Evolutionary conservation across 495 filamentous ascomycete species (phyloP).

Genomic region (Lasiosphaeria ovina): DNA sequence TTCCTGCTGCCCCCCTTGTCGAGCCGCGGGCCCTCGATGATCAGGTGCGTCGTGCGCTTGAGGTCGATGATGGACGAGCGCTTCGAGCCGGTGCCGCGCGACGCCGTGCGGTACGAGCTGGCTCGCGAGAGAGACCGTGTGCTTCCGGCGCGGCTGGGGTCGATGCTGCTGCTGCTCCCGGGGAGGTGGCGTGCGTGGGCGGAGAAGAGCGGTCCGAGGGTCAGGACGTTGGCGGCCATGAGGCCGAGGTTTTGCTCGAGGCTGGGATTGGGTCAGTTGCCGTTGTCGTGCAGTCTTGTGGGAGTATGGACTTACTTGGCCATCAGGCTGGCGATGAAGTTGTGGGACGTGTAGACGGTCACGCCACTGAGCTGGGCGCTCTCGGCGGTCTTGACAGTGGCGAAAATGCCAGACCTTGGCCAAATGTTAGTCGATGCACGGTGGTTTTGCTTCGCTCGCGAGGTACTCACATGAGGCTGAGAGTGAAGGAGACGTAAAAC

Average conservation of each 20-base stretch:
- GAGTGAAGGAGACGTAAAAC: conserved; percentile 28
- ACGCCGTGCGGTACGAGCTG: not conserved
- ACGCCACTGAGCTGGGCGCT: conserved; percentile 23
- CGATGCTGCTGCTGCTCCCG: conserved; percentile 8
- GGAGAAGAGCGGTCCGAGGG: conserved; percentile 35
- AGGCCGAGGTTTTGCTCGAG: conserved; percentile 40
- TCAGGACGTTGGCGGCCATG: conserved; percentile 35
- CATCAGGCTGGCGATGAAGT: conserved; percentile 32
- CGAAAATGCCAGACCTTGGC: conserved; percentile 31
- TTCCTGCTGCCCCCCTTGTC: not conserved
- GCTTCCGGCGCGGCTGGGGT: conserved; percentile 14
- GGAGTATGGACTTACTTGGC: conserved; percentile 26
- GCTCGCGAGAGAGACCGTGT: conserved; percentile 19
- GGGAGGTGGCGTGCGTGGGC: conserved; percentile 12
- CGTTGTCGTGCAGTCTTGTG: not conserved
- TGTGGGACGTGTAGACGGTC: conserved; percentile 27
- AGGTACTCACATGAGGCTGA: conserved; percentile 29
- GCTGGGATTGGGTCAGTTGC: conserved; percentile 10
- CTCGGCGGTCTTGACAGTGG: conserved; percentile 35
- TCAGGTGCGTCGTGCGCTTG: conserved; percentile 22
- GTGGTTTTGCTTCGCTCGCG: too few relatives aligned
- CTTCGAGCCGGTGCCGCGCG: conserved; percentile 7
- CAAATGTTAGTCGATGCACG: not conserved
- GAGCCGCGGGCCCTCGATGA: conserved; percentile 25
- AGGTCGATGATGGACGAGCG: conserved; percentile 19